These are phyloP conservation scores for Aspergillus viridinutans DNA, from an alignment of 2,329 filamentous ascomycete genomes.

Conservation along the genomic window DNA sequence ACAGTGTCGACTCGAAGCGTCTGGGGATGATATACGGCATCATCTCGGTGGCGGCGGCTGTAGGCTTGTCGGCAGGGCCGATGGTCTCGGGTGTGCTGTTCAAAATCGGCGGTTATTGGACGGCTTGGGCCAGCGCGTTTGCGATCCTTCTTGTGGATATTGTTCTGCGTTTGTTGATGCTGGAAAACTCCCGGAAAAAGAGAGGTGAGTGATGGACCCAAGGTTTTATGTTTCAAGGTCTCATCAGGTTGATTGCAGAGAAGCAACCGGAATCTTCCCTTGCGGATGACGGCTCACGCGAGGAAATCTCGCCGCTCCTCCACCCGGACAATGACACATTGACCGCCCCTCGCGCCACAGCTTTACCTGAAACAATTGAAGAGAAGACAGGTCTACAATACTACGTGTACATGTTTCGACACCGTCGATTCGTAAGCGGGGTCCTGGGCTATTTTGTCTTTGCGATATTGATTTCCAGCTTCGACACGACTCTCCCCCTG, in stretches of 20 bases:
- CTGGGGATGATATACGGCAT: slow-evolving; percentile 24
- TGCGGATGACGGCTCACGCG: not conserved
- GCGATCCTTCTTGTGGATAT: slow-evolving; percentile 25
- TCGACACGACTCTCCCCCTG: slow-evolving; percentile 54
- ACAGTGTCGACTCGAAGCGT: slow-evolving; percentile 21
- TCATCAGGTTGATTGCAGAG: not conserved
- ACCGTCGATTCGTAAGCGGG: slow-evolving; percentile 40
- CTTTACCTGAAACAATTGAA: not conserved
- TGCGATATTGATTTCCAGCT: slow-evolving; percentile 49
- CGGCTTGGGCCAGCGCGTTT: slow-evolving; percentile 27
- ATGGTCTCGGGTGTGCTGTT: slow-evolving; percentile 25
- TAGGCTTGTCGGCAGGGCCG: slow-evolving; percentile 26
- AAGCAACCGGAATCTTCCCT: not conserved
- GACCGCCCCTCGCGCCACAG: not conserved
- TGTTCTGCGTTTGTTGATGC: slow-evolving; percentile 22
- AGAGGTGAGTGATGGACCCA: not conserved
- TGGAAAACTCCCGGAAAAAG: slow-evolving; percentile 6
- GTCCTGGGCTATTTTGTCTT: slow-evolving; percentile 45
- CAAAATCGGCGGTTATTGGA: slow-evolving; percentile 25
- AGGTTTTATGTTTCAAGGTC: not conserved
- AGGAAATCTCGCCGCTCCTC: slow-evolving; percentile 10
- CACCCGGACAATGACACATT: not conserved
- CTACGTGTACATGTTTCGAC: slow-evolving; percentile 39
- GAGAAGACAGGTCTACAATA: slow-evolving; percentile 11
- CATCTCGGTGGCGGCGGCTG: slow-evolving; percentile 19